These are phyloP conservation scores for Crithidia acanthocephali DNA, from an alignment of 208 protist genomes.

Conservation along the genomic window DNA sequence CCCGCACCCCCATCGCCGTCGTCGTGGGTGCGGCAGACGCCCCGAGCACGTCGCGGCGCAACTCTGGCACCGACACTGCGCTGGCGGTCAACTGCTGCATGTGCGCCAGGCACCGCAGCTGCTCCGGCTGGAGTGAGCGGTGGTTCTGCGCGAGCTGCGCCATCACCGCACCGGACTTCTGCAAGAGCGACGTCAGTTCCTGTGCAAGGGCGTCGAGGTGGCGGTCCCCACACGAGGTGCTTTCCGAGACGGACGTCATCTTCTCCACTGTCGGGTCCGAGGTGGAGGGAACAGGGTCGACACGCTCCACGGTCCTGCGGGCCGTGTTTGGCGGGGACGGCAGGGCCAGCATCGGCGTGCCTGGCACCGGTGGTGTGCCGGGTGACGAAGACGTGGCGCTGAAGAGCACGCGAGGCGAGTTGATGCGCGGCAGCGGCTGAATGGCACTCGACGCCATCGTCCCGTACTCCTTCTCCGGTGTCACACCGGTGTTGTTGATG, in stretches of 20 bases:
- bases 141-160: neutral
- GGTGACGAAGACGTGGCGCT: neutral
- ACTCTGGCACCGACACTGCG: neutral
- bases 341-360: too few relatives aligned
- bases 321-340: neutral
- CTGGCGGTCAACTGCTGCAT: neutral
- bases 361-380: too few relatives aligned
- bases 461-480: too few relatives aligned
- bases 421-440: constrained; percentile 1
- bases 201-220: neutral
- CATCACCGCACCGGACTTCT: neutral
- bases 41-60: neutral
- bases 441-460: neutral
- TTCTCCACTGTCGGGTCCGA: neutral
- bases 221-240: neutral
- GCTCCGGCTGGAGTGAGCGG: constrained; percentile 5
- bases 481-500: too few relatives aligned
- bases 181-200: constrained; percentile 12
- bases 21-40: neutral
- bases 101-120: neutral
- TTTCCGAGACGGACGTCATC: neutral
- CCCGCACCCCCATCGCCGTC: neutral
- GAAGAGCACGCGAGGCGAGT: neutral
- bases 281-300: neutral
- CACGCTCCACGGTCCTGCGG: neutral